Percentiles rank a stretch among this genome's conserved stretches.
Evolutionary conservation across 2,329 filamentous ascomycete genomes (phyloP).

Genomic region (Trichophyton verrucosum): DNA sequence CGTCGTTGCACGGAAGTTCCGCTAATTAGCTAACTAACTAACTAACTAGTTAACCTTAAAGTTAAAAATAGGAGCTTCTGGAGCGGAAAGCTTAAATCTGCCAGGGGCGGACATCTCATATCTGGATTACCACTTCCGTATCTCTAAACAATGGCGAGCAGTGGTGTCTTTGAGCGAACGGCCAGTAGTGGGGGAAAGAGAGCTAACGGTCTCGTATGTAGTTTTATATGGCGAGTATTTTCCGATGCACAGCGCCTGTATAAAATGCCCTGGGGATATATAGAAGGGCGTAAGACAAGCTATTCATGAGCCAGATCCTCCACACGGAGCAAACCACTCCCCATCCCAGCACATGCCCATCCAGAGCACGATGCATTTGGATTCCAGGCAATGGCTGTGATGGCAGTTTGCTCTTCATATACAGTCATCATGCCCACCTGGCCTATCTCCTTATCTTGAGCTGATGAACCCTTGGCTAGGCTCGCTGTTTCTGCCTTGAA

Average conservation of each 20-base stretch:
- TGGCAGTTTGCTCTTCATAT: conserved; percentile 50
- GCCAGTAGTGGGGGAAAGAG: too few relatives aligned
- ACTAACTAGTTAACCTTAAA: too few relatives aligned
- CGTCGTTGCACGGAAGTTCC: not conserved
- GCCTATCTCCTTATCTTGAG: conserved; percentile 20
- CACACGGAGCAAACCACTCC: conserved; percentile 53
- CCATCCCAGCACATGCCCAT: conserved; percentile 56
- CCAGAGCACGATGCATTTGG: conserved; percentile 52
- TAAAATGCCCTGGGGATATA: not conserved
- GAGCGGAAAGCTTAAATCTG: not conserved
- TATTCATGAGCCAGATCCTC: conserved; percentile 47
- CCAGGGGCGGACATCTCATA: not conserved
- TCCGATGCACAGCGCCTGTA: not conserved
- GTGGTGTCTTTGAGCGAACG: too few relatives aligned
- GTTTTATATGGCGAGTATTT: not conserved
- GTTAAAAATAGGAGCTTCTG: not conserved
- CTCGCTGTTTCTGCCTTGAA: conserved; percentile 30
- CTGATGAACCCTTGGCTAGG: conserved; percentile 21
- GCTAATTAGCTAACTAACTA: too few relatives aligned
- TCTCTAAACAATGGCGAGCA: too few relatives aligned
- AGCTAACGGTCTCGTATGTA: too few relatives aligned
- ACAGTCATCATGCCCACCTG: conserved; percentile 30
- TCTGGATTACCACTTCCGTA: not conserved
- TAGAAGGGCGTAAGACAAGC: not conserved
- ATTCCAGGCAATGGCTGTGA: conserved; percentile 56